Conservation (phyloP, 176 grass and related monocot species). For the Hsuehochloa calcarea region DNA sequence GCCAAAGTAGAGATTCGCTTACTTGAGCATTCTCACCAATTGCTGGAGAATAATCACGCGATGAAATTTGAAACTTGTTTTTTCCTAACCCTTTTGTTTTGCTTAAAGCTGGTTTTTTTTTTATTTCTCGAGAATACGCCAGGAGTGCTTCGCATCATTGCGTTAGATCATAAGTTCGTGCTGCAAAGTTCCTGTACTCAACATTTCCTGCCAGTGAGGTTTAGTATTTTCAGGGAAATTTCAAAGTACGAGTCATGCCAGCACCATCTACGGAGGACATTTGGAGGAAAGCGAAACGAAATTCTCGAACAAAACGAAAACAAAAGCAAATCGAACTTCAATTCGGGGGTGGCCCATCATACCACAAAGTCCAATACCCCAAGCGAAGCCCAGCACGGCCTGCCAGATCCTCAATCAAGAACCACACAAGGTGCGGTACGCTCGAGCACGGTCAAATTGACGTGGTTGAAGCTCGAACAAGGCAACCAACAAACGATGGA, state of each 20-base stretch:
- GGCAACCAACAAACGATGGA: not conserved
- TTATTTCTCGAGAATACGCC: too few relatives aligned
- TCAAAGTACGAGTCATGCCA: not conserved
- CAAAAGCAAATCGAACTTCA: not conserved
- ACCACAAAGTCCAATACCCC: not conserved
- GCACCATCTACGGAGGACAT: not conserved
- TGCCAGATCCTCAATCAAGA: not conserved
- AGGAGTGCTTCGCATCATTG: too few relatives aligned
- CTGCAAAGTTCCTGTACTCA: not conserved
- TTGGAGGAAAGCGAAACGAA: too few relatives aligned
- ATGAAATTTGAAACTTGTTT: too few relatives aligned
- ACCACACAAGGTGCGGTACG: not conserved
- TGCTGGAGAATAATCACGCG: too few relatives aligned
- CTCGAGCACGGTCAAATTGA: conserved; percentile 7
- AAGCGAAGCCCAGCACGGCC: not conserved
- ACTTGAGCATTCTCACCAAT: too few relatives aligned
- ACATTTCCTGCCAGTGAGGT: not conserved
- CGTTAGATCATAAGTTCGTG: not conserved
- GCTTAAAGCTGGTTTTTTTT: too few relatives aligned
- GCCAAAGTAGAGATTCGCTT: too few relatives aligned
- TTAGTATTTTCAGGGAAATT: not conserved
- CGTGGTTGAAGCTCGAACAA: not conserved
- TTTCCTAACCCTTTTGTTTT: too few relatives aligned
- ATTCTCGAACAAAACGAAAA: not conserved
- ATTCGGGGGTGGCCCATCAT: not conserved